These are phyloP conservation scores for Lepidium aucheri DNA, from an alignment of 345 rosid species.

Conservation along the genomic window DNA sequence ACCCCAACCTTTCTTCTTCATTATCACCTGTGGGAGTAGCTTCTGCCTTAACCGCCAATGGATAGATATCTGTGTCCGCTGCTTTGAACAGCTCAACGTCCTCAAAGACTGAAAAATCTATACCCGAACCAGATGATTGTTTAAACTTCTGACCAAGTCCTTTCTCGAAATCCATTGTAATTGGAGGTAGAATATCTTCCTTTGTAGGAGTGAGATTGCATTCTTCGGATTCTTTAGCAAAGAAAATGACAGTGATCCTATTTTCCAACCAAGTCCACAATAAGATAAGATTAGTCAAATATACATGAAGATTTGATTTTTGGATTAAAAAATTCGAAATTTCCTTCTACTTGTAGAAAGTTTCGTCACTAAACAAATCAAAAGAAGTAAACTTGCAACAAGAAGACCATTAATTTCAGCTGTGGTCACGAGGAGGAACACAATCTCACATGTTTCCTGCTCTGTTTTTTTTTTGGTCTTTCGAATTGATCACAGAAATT, in stretches of 20 bases:
- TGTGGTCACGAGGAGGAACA: neutral
- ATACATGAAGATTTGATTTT: neutral
- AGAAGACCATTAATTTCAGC: neutral
- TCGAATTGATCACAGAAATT: neutral
- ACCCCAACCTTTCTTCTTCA: slow-evolving; percentile 30
- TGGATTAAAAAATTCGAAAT: neutral
- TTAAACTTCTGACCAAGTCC: slow-evolving; percentile 86
- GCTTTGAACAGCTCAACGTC: slow-evolving; percentile 44
- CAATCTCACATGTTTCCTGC: slow-evolving; percentile 4
- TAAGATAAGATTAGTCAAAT: neutral
- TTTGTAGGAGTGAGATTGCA: slow-evolving; percentile 54
- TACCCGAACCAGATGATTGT: slow-evolving; percentile 71
- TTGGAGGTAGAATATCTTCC: slow-evolving; percentile 49
- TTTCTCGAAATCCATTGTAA: slow-evolving; percentile 51
- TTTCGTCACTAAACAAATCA: neutral
- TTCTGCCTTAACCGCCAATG: slow-evolving; percentile 78
- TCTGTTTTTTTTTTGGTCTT: neutral
- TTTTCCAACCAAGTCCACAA: slow-evolving; percentile 2
- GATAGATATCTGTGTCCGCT: slow-evolving; percentile 45
- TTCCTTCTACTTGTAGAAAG: neutral
- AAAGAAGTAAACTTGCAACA: neutral
- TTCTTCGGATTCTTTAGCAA: slow-evolving; percentile 69
- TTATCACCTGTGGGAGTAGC: slow-evolving; percentile 33
- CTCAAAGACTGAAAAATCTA: slow-evolving; percentile 56
- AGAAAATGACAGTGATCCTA: slow-evolving; percentile 73